Conservation (phyloP, 1,284 basidiomycete species). For the Xerocomus nothofagi region DNA sequence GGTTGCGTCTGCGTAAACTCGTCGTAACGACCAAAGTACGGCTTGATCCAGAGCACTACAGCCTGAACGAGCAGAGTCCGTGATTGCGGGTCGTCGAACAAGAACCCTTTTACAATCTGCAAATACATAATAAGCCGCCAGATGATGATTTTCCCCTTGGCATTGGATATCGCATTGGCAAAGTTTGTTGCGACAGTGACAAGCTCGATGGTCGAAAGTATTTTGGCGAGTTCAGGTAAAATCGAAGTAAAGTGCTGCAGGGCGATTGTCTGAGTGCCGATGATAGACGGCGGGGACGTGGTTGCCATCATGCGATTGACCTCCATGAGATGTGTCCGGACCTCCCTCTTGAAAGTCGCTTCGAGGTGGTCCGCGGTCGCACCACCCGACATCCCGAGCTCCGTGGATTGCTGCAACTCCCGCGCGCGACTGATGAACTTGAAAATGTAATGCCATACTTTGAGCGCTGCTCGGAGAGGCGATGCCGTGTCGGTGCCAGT, state of each 20-base stretch:
- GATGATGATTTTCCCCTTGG: constrained; percentile 85
- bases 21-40: constrained; percentile 91
- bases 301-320: constrained; percentile 90
- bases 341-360: constrained; percentile 79
- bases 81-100: constrained; percentile 83
- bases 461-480: constrained; percentile 83
- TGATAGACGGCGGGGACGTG: constrained; percentile 77
- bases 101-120: constrained; percentile 84
- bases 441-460: constrained; percentile 97
- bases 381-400: constrained; percentile 73
- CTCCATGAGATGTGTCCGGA: constrained; percentile 73
- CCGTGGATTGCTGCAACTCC: constrained; percentile 83
- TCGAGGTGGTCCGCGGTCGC: constrained; percentile 87
- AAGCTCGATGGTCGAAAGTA: constrained; percentile 79
- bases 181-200: constrained; percentile 86
- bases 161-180: constrained; percentile 78
- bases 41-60: constrained; percentile 92
- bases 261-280: constrained; percentile 93
- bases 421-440: constrained; percentile 88
- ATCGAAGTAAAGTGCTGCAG: constrained; percentile 94
- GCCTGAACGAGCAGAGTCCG: constrained; percentile 84
- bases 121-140: constrained; percentile 95
- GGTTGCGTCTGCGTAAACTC: constrained; percentile 65
- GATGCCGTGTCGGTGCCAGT: constrained; percentile 74
- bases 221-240: constrained; percentile 81